Conservation (phyloP, 2,329 filamentous ascomycete genomes). For the Sclerotinia borealis region DNA sequence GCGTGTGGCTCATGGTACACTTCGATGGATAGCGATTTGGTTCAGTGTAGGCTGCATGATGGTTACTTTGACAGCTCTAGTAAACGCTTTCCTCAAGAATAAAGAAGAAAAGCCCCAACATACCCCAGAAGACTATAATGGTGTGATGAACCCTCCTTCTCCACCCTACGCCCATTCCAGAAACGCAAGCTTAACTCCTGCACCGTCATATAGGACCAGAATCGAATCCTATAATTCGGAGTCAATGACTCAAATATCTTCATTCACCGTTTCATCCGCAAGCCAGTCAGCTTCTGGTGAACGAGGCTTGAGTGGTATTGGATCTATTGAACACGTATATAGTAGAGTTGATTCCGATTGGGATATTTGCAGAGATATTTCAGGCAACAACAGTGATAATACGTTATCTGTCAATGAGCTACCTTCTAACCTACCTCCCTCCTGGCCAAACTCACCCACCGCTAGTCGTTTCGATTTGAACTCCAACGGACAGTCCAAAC, state of each 20-base stretch:
- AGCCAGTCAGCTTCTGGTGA: neutral
- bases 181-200: neutral
- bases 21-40: conserved; percentile 13
- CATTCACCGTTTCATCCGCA: neutral
- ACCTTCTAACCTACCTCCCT: neutral
- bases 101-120: neutral
- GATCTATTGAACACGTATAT: neutral
- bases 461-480: neutral
- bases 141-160: neutral
- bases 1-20: conserved; percentile 1
- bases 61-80: neutral
- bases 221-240: conserved; percentile 6
- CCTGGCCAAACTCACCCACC: neutral
- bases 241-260: neutral
- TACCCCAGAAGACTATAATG: neutral
- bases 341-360: neutral
- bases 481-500: neutral
- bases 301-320: neutral
- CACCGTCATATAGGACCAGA: conserved; percentile 4
- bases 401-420: neutral
- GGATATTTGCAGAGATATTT: neutral
- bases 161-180: neutral
- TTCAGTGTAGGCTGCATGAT: conserved; percentile 2
- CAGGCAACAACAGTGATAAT: neutral
- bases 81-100: conserved; percentile 7